Percentiles rank a stretch among this genome's conserved stretches.
phyloP scores from a whole-genome alignment of 176 grass and related monocot species.

The Cenchrus americanus region DNA sequence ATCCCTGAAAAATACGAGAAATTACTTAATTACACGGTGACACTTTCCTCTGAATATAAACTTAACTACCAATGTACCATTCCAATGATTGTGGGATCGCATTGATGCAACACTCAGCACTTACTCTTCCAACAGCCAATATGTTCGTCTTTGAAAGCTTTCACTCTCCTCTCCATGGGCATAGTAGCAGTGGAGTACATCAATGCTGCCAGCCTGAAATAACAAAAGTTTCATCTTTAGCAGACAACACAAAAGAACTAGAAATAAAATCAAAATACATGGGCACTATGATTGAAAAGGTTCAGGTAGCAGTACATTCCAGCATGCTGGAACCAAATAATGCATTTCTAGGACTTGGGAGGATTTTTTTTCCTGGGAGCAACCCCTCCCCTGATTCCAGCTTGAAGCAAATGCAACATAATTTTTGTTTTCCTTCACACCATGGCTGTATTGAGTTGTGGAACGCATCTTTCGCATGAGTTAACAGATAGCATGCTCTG shows the following conservation, averaged over 20 bases:
- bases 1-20: constrained; percentile 68
- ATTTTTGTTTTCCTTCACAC: constrained; percentile 21
- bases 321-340: constrained; percentile 6
- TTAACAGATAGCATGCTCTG: background rate
- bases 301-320: constrained; percentile 1
- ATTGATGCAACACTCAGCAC: constrained; percentile 33
- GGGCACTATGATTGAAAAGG: background rate
- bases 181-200: constrained; percentile 98
- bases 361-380: too few relatives aligned
- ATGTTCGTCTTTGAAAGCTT: constrained; percentile 91
- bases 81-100: background rate
- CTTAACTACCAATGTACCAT: constrained; percentile 17
- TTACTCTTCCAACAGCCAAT: constrained; percentile 95
- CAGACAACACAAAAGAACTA: constrained; percentile 26
- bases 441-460: background rate
- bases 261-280: background rate
- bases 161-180: constrained; percentile 89
- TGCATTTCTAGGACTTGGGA: background rate
- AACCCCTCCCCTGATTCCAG: too few relatives aligned
- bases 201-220: constrained; percentile 80
- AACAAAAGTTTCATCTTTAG: constrained; percentile 28
- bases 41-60: background rate
- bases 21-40: constrained; percentile 25
- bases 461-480: background rate
- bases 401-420: constrained; percentile 16